Conservation (phyloP, 78 protist genomes). For the Isochrysis galbana region DNA sequence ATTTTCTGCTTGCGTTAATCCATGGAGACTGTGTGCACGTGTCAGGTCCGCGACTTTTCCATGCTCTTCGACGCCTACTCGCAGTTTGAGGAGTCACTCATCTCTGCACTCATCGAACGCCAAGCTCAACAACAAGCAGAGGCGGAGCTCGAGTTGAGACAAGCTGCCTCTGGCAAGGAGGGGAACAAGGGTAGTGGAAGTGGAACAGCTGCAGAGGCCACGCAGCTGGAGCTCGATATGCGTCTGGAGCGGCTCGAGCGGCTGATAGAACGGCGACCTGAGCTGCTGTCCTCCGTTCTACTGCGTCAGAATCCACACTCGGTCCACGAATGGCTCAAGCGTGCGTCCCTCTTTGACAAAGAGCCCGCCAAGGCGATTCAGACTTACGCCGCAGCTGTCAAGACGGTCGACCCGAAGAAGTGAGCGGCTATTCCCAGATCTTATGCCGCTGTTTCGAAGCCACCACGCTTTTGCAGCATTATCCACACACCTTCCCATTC, state of each 20-base stretch:
- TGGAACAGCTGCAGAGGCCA: not conserved
- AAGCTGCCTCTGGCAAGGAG: constrained; percentile 9
- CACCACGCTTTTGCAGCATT: no score
- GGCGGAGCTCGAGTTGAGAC: not conserved
- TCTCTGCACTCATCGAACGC: constrained; percentile 62
- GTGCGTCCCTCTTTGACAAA: constrained; percentile 69
- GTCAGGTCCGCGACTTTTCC: constrained; percentile 70
- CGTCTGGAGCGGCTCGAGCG: constrained; percentile 61
- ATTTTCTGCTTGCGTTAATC: no score
- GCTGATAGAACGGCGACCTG: constrained; percentile 78
- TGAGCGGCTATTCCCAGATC: no score
- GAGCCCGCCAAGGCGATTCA: constrained; percentile 30
- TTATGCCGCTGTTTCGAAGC: no score
- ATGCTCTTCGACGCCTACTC: constrained; percentile 93
- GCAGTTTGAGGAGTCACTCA: constrained; percentile 82
- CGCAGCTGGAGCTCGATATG: constrained; percentile 70
- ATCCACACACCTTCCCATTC: no score
- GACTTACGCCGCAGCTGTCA: constrained; percentile 57
- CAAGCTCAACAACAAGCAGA: constrained; percentile 2
- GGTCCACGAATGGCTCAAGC: constrained; percentile 95
- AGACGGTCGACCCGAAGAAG: constrained; percentile 60
- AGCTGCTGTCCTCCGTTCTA: constrained; percentile 76
- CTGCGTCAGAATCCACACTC: constrained; percentile 93
- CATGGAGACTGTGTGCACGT: no score
- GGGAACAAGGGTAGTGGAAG: no score